Percentiles rank a stretch among this genome's conserved stretches.
These are phyloP conservation scores for Eucalyptus fibrosa DNA, from an alignment of 345 rosid species.

Conservation along the genomic window DNA sequence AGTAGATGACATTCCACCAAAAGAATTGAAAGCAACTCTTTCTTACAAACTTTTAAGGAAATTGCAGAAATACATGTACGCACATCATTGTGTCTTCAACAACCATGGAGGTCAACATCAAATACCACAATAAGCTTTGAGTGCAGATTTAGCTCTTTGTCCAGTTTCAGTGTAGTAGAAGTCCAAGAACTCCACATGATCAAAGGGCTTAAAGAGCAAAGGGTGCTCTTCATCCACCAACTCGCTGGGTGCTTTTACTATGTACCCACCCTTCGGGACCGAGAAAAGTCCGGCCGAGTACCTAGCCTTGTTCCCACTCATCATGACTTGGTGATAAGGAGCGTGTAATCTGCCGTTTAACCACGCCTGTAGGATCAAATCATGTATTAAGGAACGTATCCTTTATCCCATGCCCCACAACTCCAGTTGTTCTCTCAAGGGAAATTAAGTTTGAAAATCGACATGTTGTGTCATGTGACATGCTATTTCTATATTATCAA, in stretches of 20 bases:
- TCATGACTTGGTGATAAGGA: slow-evolving; percentile 3
- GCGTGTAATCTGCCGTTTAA: slow-evolving; percentile 38
- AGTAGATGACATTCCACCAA: background rate
- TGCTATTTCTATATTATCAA: background rate
- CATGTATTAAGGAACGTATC: background rate
- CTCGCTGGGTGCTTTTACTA: background rate
- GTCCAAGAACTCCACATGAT: slow-evolving; percentile 21
- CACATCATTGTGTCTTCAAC: background rate
- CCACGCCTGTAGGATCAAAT: slow-evolving; percentile 29
- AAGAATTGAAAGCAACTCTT: background rate
- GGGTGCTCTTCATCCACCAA: background rate
- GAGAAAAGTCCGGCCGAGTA: slow-evolving; percentile 26
- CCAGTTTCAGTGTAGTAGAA: slow-evolving; percentile 27
- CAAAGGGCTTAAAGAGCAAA: slow-evolving; percentile 8
- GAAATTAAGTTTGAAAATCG: background rate
- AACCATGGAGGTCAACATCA: background rate
- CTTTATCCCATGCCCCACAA: background rate
- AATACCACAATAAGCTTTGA: slow-evolving; percentile 26
- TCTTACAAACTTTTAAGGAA: background rate
- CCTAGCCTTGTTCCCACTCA: background rate
- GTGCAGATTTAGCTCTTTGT: slow-evolving; percentile 14
- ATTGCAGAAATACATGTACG: background rate
- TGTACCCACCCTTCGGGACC: slow-evolving; percentile 23
- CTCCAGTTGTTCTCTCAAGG: background rate
- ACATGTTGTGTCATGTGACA: background rate